Percentiles rank a stretch among this genome's conserved stretches.
phyloP scores from a whole-genome alignment of 306 rosid species.

The Quercus gilva region DNA sequence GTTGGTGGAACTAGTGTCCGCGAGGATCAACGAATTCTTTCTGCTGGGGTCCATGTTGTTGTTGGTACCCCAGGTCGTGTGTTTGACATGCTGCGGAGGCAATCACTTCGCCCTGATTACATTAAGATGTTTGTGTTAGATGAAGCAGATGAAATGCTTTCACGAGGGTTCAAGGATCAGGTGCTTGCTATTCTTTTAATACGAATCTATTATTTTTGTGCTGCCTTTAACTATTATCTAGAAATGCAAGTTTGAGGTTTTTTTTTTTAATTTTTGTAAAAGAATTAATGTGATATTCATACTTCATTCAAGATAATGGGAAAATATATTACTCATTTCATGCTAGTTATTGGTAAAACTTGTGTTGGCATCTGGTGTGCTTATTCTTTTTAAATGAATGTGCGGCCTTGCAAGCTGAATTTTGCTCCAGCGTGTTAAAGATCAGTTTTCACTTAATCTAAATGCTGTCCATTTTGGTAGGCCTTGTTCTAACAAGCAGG shows the following conservation, averaged over 20 bases:
- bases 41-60: constrained; percentile 64
- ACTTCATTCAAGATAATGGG: background rate
- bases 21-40: constrained; percentile 60
- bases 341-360: background rate
- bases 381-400: background rate
- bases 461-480: background rate
- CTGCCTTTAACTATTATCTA: background rate
- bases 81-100: constrained; percentile 68
- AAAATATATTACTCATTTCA: background rate
- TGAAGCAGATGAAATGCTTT: constrained; percentile 85
- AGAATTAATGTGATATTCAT: background rate
- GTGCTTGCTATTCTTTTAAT: constrained; percentile 19
- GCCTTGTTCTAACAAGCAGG: constrained; percentile 3
- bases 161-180: constrained; percentile 82
- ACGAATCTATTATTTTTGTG: background rate
- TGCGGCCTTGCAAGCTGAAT: background rate
- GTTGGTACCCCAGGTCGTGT: constrained; percentile 80
- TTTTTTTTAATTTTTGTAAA: background rate
- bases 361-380: background rate
- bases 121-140: constrained; percentile 64
- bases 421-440: background rate
- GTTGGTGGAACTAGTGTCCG: constrained; percentile 74
- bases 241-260: background rate
- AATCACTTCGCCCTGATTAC: constrained; percentile 53
- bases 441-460: background rate